Evolutionary conservation across 768 basidiomycete genomes (phyloP).

Genomic region (Psilocybe cubensis): DNA sequence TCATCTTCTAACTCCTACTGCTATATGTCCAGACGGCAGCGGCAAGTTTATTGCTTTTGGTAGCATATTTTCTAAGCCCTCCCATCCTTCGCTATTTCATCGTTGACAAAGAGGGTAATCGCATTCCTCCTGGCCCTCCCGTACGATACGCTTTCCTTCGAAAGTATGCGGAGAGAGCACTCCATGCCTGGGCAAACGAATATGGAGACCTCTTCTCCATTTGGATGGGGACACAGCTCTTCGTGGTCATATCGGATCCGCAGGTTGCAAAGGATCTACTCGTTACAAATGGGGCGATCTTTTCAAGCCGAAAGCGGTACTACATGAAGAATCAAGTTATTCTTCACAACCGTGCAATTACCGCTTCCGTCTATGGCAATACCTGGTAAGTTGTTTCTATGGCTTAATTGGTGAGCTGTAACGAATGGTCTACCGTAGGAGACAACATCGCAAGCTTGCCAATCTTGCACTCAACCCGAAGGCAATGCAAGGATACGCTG

Average conservation of each 20-base stretch:
- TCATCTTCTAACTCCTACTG: background rate
- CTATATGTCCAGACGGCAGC: background rate
- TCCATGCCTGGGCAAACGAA: conserved; percentile 35
- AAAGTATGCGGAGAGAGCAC: conserved; percentile 35
- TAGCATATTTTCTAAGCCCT: conserved; percentile 3
- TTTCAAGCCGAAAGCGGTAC: conserved; percentile 35
- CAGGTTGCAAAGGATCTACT: conserved; percentile 36
- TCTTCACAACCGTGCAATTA: conserved; percentile 34
- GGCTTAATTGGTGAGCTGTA: background rate
- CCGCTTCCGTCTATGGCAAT: conserved; percentile 34
- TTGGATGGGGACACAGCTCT: conserved; percentile 42
- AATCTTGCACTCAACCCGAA: conserved; percentile 31
- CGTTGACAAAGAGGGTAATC: conserved; percentile 22
- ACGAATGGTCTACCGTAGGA: conserved; percentile 20
- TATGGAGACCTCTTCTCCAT: conserved; percentile 39
- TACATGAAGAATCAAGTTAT: conserved; percentile 41
- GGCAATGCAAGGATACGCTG: conserved; percentile 37
- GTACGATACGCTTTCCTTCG: conserved; percentile 33
- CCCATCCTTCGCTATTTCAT: conserved; percentile 3
- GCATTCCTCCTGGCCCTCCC: conserved; percentile 30
- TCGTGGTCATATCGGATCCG: conserved; percentile 40
- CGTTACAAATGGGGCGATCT: conserved; percentile 37
- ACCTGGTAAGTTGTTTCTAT: conserved; percentile 26
- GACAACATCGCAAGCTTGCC: conserved; percentile 46
- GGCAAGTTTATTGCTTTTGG: background rate